A percentile compares a stretch with the other conserved stretches of the same genome.
These are phyloP conservation scores for Nicotiana otophora DNA, from an alignment of 257 asterid genomes.

Conservation along the genomic window DNA sequence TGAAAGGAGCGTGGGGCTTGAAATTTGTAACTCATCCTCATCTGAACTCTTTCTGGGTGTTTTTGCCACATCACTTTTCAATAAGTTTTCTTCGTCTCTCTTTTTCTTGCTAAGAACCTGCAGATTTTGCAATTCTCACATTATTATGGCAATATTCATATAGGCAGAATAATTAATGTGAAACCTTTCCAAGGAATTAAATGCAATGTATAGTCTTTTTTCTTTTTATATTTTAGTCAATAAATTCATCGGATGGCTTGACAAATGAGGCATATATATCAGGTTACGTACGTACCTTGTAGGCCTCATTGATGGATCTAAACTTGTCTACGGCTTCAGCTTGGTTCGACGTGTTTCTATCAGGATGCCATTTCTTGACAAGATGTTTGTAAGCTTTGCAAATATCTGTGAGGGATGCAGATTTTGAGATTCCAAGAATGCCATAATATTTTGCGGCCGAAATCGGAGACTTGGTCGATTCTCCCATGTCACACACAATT, in stretches of 20 bases:
- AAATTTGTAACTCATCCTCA: conserved; percentile 48
- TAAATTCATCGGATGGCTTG: background rate
- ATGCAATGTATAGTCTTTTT: background rate
- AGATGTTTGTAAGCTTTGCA: conserved; percentile 70
- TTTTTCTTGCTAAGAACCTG: conserved; percentile 69
- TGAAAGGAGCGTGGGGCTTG: conserved; percentile 58
- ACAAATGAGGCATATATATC: background rate
- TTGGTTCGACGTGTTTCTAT: conserved; percentile 53
- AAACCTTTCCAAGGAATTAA: background rate
- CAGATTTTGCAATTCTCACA: background rate
- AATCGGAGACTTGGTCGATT: conserved; percentile 27
- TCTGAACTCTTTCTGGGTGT: conserved; percentile 25
- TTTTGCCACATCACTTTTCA: conserved; percentile 24
- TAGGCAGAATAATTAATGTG: background rate
- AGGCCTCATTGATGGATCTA: conserved; percentile 74
- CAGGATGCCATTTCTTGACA: conserved; percentile 80
- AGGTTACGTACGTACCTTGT: conserved; percentile 38
- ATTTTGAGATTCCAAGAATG: conserved; percentile 59
- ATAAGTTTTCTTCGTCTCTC: conserved; percentile 44
- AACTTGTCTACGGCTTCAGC: conserved; percentile 60
- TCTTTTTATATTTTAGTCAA: background rate
- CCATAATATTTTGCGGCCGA: conserved; percentile 31
- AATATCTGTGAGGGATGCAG: conserved; percentile 71
- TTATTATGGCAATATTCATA: background rate
- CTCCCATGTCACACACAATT: conserved; percentile 15